Evolutionary conservation across 257 asterid species (phyloP).

Genomic region (Nicotiana attenuata): DNA sequence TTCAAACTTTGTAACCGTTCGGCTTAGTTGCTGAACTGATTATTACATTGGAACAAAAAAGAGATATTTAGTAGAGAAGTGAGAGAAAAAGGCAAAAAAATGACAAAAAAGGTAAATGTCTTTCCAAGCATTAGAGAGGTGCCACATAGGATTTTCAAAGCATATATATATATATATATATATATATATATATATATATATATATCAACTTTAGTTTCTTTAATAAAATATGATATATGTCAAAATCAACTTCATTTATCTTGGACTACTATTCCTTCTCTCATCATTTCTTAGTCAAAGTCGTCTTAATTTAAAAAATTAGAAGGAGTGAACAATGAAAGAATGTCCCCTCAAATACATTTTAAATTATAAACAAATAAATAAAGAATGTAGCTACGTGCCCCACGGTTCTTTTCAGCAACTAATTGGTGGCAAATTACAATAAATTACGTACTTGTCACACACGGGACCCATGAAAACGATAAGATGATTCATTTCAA

Average conservation of each 20-base stretch:
- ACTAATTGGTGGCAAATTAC: constrained; percentile 12
- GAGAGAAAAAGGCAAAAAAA: too few species aligned
- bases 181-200: too few species aligned
- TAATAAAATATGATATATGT: background rate
- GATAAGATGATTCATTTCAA: constrained; percentile 15
- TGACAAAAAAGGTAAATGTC: too few species aligned
- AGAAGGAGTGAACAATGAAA: background rate
- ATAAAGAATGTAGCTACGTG: background rate
- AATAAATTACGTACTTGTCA: constrained; percentile 17
- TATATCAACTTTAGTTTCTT: background rate
- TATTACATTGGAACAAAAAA: too few species aligned
- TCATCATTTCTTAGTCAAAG: background rate
- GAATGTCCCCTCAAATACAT: background rate
- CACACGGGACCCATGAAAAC: constrained; percentile 24
- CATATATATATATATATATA: too few species aligned
- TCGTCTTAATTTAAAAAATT: background rate
- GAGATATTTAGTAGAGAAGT: too few species aligned
- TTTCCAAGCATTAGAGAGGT: too few species aligned
- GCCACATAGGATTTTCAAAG: too few species aligned
- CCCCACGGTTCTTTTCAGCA: constrained; percentile 8
- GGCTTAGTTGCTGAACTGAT: too few species aligned
- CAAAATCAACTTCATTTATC: constrained; percentile 8
- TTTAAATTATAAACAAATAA: background rate
- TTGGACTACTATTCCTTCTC: background rate
- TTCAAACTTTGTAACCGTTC: too few species aligned